phyloP scores from a whole-genome alignment of 805 yeast species.

The Cyberlindnera amylophila region DNA sequence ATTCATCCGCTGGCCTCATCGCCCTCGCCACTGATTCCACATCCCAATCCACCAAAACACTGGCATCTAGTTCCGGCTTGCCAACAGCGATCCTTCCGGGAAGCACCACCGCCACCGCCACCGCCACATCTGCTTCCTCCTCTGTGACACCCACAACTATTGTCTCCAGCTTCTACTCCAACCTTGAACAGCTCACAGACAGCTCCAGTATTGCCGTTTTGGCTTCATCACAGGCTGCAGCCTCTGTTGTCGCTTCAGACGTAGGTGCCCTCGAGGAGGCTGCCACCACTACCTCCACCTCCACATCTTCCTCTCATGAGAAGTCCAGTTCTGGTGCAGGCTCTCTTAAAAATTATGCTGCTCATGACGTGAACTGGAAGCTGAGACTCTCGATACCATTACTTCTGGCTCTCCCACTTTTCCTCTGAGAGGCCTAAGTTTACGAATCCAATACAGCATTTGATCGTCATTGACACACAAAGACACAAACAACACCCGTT shows the following conservation, averaged over 20 bases:
- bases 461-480: no score
- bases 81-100: conserved; percentile 3
- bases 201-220: conserved; percentile 13
- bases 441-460: no score
- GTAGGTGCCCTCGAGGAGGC: background rate
- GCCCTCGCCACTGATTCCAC: conserved; percentile 14
- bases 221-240: conserved; percentile 9
- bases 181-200: conserved; percentile 20
- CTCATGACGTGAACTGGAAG: conserved; percentile 10
- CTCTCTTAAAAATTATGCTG: background rate
- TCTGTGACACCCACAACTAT: conserved; percentile 2
- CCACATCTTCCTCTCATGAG: conserved; percentile 2
- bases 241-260: background rate
- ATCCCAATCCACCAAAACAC: conserved; percentile 5
- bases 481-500: no score
- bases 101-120: conserved; percentile 2
- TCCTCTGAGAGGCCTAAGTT: conserved; percentile 3
- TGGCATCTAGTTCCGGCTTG: background rate
- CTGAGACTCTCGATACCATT: conserved; percentile 11
- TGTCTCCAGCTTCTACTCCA: conserved; percentile 21
- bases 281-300: conserved; percentile 1
- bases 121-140: background rate
- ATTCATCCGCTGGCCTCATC: conserved; percentile 4
- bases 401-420: conserved; percentile 10
- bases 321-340: conserved; percentile 12